Evolutionary conservation across 1,284 basidiomycete genomes (phyloP).

Genomic region (Pseudozyma pruni): DNA sequence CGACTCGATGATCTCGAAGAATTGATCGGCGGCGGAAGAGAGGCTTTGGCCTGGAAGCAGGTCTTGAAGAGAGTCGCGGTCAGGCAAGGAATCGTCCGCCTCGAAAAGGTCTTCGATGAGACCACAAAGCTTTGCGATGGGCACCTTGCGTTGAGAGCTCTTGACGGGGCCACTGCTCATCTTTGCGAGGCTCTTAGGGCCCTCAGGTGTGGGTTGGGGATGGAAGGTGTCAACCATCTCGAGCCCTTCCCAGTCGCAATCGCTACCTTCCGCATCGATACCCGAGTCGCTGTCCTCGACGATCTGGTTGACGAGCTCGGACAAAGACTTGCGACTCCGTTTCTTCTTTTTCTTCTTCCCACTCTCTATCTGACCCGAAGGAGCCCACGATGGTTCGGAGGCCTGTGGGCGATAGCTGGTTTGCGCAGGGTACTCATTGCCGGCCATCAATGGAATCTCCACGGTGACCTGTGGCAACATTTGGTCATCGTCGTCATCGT

Average conservation of each 20-base stretch:
- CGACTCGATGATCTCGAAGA: conserved; percentile 48
- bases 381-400: neutral
- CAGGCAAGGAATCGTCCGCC: conserved; percentile 81
- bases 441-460: neutral
- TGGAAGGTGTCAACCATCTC: conserved; percentile 26
- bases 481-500: conserved; percentile 6
- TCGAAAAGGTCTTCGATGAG: conserved; percentile 87
- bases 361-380: conserved; percentile 3
- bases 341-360: conserved; percentile 35
- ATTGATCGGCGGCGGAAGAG: conserved; percentile 73
- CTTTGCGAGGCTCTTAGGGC: conserved; percentile 21
- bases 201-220: conserved; percentile 9
- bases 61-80: conserved; percentile 74
- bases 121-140: conserved; percentile 78
- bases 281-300: conserved; percentile 47
- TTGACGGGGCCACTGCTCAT: conserved; percentile 50
- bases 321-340: conserved; percentile 22
- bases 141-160: conserved; percentile 60
- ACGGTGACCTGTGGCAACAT: conserved; percentile 3
- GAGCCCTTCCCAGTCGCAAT: conserved; percentile 52
- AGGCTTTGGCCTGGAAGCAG: conserved; percentile 74
- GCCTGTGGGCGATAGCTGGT: neutral
- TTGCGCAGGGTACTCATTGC: neutral
- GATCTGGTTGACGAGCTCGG: conserved; percentile 34
- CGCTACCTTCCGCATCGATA: conserved; percentile 47